A percentile compares a stretch with the other conserved stretches of the same genome.
phyloP scores from a whole-genome alignment of 805 yeast species.

The Candida pini region DNA sequence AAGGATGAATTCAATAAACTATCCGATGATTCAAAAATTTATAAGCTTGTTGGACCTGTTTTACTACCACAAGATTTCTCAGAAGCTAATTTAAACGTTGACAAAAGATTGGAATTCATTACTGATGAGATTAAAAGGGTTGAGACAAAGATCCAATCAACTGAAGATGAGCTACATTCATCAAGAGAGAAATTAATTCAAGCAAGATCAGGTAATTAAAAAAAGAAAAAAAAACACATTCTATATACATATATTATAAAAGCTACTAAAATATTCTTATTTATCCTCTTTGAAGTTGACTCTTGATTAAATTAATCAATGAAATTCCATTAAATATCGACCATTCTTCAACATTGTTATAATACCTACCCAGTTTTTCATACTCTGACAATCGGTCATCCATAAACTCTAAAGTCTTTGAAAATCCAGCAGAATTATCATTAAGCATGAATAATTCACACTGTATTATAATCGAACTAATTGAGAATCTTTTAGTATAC shows the following conservation, averaged over 20 bases:
- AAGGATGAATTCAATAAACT: slow-evolving; percentile 62
- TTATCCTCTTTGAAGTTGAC: slow-evolving; percentile 62
- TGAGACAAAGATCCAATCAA: slow-evolving; percentile 58
- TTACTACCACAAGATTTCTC: slow-evolving; percentile 79
- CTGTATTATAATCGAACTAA: slow-evolving; percentile 66
- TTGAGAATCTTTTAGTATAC: slow-evolving; percentile 80
- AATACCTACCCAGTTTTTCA: slow-evolving; percentile 51
- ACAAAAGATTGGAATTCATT: slow-evolving; percentile 86
- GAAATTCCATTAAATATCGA: slow-evolving; percentile 60
- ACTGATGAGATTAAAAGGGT: slow-evolving; percentile 70
- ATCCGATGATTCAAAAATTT: slow-evolving; percentile 67
- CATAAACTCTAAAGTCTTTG: slow-evolving; percentile 60
- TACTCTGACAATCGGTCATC: slow-evolving; percentile 51
- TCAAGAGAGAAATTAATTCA: slow-evolving; percentile 42
- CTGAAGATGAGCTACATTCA: slow-evolving; percentile 51
- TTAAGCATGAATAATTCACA: slow-evolving; percentile 76
- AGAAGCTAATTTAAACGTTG: slow-evolving; percentile 82
- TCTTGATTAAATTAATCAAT: slow-evolving; percentile 59
- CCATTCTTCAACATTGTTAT: slow-evolving; percentile 72
- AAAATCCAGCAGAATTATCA: slow-evolving; percentile 54
- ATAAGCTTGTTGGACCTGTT: slow-evolving; percentile 88
- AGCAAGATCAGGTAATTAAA: slow-evolving; percentile 8
- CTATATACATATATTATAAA: not conserved
- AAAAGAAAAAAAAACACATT: not conserved
- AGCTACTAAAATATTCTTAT: not conserved